Percentiles rank a stretch among this genome's conserved stretches.
These are phyloP conservation scores for Phytophthora podocarpi DNA, from an alignment of 352 stramenopile genomes.

Conservation along the genomic window DNA sequence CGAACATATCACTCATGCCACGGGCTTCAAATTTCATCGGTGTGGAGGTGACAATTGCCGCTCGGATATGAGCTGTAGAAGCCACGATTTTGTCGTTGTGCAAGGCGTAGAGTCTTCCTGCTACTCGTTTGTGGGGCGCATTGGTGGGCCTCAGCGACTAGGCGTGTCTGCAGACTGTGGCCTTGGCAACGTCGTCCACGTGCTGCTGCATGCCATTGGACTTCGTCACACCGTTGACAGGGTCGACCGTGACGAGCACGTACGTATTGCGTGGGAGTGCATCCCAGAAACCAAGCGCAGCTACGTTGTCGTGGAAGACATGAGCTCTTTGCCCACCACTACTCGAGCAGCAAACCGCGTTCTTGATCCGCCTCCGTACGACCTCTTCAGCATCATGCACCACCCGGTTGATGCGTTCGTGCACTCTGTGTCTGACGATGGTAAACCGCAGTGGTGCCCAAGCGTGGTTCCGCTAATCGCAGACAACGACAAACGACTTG, in stretches of 20 bases:
- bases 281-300: slow-evolving; percentile 64
- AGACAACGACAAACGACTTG: slow-evolving; percentile 49
- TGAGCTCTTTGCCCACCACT: slow-evolving; percentile 9
- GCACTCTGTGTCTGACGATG: slow-evolving; percentile 31
- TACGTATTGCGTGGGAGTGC: slow-evolving; percentile 84
- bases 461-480: slow-evolving; percentile 69
- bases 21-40: slow-evolving; percentile 66
- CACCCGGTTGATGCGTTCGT: slow-evolving; percentile 75
- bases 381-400: slow-evolving; percentile 90
- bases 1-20: slow-evolving; percentile 63
- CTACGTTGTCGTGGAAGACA: slow-evolving; percentile 72
- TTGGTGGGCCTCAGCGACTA: slow-evolving; percentile 66
- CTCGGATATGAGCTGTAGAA: slow-evolving; percentile 43
- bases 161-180: slow-evolving; percentile 75
- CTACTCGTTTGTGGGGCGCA: slow-evolving; percentile 79
- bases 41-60: slow-evolving; percentile 57
- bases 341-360: slow-evolving; percentile 24
- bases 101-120: slow-evolving; percentile 60
- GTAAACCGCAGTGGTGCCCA: slow-evolving; percentile 59
- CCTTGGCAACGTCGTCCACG: slow-evolving; percentile 79
- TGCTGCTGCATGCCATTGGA: slow-evolving; percentile 75
- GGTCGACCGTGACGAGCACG: slow-evolving; percentile 73
- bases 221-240: slow-evolving; percentile 77
- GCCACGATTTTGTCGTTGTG: slow-evolving; percentile 70
- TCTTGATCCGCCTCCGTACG: slow-evolving; percentile 51